Conservation (phyloP, 176 grass and related monocot species). For the Carex myosuroides region DNA sequence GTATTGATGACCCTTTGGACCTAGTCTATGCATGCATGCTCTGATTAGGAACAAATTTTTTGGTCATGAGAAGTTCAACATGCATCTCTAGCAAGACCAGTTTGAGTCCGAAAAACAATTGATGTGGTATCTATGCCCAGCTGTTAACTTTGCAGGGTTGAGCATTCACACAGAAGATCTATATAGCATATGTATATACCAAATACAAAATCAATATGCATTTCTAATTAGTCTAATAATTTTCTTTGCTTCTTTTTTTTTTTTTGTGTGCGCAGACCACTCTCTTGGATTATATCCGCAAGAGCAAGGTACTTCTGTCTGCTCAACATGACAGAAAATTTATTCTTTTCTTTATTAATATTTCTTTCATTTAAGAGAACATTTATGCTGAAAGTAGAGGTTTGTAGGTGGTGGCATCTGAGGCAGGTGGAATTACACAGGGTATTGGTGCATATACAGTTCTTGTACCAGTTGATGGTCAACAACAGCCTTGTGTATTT, state of each 20-base stretch:
- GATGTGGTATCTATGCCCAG: background rate
- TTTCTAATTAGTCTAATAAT: background rate
- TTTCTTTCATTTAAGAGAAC: background rate
- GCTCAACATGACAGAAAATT: conserved; percentile 11
- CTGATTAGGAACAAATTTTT: background rate
- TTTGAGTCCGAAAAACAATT: background rate
- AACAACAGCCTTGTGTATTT: conserved; percentile 81
- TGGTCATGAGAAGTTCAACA: background rate
- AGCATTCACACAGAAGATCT: background rate
- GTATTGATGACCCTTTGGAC: background rate
- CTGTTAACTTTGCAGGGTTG: background rate
- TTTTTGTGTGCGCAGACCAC: conserved; percentile 61
- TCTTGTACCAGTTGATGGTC: conserved; percentile 75
- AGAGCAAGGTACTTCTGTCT: conserved; percentile 69
- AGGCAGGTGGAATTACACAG: conserved; percentile 98
- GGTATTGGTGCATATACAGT: conserved; percentile 97
- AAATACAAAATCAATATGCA: background rate
- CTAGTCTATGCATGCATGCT: background rate
- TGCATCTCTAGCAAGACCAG: background rate
- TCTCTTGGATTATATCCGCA: conserved; percentile 82
- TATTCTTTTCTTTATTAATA: conserved; percentile 2
- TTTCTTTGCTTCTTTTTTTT: conserved; percentile 4
- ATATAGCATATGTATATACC: background rate
- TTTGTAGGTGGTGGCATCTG: conserved; percentile 84
- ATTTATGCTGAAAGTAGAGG: conserved; percentile 32